Evolutionary conservation across 2,329 filamentous ascomycete genomes (phyloP).

Genomic region (Trematosphaeria pertusa): DNA sequence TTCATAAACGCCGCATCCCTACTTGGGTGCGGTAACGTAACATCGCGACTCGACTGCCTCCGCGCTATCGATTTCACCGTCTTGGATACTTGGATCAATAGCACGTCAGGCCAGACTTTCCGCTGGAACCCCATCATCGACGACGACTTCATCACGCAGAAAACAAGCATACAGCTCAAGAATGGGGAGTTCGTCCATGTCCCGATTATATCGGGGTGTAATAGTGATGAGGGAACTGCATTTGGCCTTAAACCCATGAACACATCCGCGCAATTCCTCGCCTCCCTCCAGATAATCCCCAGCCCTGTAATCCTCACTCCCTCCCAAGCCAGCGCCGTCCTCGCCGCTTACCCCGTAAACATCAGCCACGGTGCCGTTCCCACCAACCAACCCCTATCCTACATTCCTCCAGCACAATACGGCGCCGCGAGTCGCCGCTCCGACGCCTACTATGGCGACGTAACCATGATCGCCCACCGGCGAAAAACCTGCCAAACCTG

Average conservation of each 20-base stretch:
- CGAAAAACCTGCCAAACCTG: slow-evolving; percentile 61
- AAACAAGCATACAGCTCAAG: slow-evolving; percentile 61
- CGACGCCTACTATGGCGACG: slow-evolving; percentile 61
- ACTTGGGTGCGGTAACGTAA: slow-evolving; percentile 27
- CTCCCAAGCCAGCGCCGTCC: slow-evolving; percentile 28
- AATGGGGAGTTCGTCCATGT: slow-evolving; percentile 68
- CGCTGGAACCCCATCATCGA: slow-evolving; percentile 58
- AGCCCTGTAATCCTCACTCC: slow-evolving; percentile 31
- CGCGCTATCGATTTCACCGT: slow-evolving; percentile 65
- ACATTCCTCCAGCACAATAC: slow-evolving; percentile 28
- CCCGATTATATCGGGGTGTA: slow-evolving; percentile 68
- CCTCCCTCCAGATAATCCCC: slow-evolving; percentile 42
- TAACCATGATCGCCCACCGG: slow-evolving; percentile 62
- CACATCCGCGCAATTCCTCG: slow-evolving; percentile 60
- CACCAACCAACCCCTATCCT: slow-evolving; percentile 18
- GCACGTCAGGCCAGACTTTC: slow-evolving; percentile 36
- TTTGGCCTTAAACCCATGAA: slow-evolving; percentile 64
- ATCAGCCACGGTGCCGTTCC: slow-evolving; percentile 1
- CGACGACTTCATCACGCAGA: slow-evolving; percentile 62
- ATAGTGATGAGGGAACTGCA: slow-evolving; percentile 69
- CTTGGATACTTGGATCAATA: slow-evolving; percentile 63
- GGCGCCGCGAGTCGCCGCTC: slow-evolving; percentile 59
- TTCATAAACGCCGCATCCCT: slow-evolving; percentile 57
- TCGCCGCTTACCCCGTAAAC: slow-evolving; percentile 40
- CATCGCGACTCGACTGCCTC: slow-evolving; percentile 53